Evolutionary conservation across 2,329 filamentous ascomycete species (phyloP).

Genomic region (Alternaria conjuncta): DNA sequence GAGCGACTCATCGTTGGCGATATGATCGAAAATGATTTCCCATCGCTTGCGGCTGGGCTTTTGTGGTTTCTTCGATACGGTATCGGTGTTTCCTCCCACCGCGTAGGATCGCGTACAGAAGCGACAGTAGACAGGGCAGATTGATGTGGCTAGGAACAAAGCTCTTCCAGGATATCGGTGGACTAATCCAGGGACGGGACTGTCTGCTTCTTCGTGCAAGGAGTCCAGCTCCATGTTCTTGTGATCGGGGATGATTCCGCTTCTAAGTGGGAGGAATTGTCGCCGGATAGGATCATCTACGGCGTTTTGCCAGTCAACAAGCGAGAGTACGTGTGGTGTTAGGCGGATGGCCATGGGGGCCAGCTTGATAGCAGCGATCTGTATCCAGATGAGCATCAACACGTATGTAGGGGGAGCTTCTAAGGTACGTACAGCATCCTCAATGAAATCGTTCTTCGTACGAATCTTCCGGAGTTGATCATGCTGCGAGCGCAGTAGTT

Average conservation of each 20-base stretch:
- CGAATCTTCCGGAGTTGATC: slow-evolving; percentile 48
- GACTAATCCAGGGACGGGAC: slow-evolving; percentile 63
- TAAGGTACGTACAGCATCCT: slow-evolving; percentile 52
- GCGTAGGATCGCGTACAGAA: slow-evolving; percentile 68
- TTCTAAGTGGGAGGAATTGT: slow-evolving; percentile 66
- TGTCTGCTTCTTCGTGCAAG: slow-evolving; percentile 63
- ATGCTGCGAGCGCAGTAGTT: slow-evolving; percentile 50
- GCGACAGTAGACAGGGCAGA: slow-evolving; percentile 68
- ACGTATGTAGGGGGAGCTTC: no score
- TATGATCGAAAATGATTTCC: slow-evolving; percentile 64
- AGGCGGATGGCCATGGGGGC: slow-evolving; percentile 67
- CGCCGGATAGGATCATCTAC: slow-evolving; percentile 65
- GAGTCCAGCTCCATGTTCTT: slow-evolving; percentile 63
- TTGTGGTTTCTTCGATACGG: slow-evolving; percentile 51
- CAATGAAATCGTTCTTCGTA: slow-evolving; percentile 61
- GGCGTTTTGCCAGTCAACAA: slow-evolving; percentile 65
- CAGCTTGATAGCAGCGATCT: slow-evolving; percentile 56
- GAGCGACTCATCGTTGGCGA: slow-evolving; percentile 57
- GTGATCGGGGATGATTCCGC: slow-evolving; percentile 62
- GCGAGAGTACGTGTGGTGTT: slow-evolving; percentile 66
- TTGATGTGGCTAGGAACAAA: slow-evolving; percentile 65
- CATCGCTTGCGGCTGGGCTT: slow-evolving; percentile 57
- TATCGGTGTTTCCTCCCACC: slow-evolving; percentile 62
- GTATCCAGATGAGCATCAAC: background rate
- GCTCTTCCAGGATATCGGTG: slow-evolving; percentile 70